Evolutionary conservation across 2,329 filamentous ascomycete genomes (phyloP).

Genomic region (Podosphaera aphanis): DNA sequence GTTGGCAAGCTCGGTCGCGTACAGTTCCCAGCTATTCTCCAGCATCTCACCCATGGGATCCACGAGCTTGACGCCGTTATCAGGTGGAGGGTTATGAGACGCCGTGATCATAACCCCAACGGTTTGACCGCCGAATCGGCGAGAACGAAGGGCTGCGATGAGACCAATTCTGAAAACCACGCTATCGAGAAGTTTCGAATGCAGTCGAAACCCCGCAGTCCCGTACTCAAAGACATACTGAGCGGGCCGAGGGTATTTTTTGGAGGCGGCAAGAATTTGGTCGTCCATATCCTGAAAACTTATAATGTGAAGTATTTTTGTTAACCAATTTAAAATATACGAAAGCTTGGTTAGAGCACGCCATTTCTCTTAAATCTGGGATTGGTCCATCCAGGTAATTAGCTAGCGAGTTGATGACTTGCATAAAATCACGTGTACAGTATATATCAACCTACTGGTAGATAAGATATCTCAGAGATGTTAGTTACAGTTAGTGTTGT

Average conservation of each 20-base stretch:
- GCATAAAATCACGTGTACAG: too few species aligned
- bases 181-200: constrained; percentile 61
- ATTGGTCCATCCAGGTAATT: too few species aligned
- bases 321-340: too few species aligned
- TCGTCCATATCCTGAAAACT: constrained; percentile 18
- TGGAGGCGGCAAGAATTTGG: constrained; percentile 34
- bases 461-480: too few species aligned
- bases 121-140: constrained; percentile 69
- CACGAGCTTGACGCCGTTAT: constrained; percentile 88
- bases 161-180: constrained; percentile 85
- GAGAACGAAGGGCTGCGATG: constrained; percentile 67
- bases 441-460: too few species aligned
- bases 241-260: constrained; percentile 33
- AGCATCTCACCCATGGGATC: constrained; percentile 97
- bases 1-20: constrained; percentile 79
- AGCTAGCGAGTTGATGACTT: too few species aligned
- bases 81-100: constrained; percentile 71
- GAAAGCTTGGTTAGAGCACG: too few species aligned
- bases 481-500: too few species aligned
- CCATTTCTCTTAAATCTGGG: too few species aligned
- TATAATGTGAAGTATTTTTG: constrained; percentile 2
- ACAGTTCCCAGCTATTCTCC: constrained; percentile 79
- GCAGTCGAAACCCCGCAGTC: constrained; percentile 46
- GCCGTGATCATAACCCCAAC: constrained; percentile 95
- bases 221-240: constrained; percentile 38